Evolutionary conservation across 805 yeast species (phyloP), one percentile per base, ranked within the genome.

Genomic region (Candida pseudofarinosa): DNA sequence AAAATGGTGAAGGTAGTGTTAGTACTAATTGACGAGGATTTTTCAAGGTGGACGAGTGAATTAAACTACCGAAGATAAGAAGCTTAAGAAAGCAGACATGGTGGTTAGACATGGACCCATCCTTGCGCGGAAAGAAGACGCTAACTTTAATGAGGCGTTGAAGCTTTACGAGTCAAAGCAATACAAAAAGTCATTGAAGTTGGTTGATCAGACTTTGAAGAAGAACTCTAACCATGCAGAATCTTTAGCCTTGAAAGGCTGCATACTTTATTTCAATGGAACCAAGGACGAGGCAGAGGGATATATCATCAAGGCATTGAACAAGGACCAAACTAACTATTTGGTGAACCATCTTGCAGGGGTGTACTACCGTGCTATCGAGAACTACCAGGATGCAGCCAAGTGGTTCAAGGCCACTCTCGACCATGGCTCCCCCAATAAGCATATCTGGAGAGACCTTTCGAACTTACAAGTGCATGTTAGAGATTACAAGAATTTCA

Each of bases 281-380:
- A 81, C 80, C 53, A 70, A 73, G 45, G 66, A 67, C 1, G 95
- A 87, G 42, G 89, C 89, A 1, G 80, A 74, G 40, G 56, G 73
- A 0, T 77, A 79, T 52, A 77, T 89, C 40, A 51, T 63, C 33
- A 79, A 77, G 55, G 95, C 95, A 0, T 49, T 82, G 18, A 67
- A 71, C 28, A 80, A 80, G 51, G 83, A 78, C 31, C 68, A 79
- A 15, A 63, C 70, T 3, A 80, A 88, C 52, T 81, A 87, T 40
- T 77, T 89, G 37, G 85, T 86, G 15, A 77, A 88, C 64, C 98
- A 93, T 56, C 79, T 93, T 53, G 74, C 87, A 3, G 98, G 97
- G 15, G 80, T 91, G 41, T 85, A 84, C 59, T 84, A 85, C 67
- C 76, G 95, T 50, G 71, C 80, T 20, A 74, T 79, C 36, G 80